phyloP scores from a whole-genome alignment of 2,329 filamentous ascomycete genomes.

The Botrytis hyacinthi region DNA sequence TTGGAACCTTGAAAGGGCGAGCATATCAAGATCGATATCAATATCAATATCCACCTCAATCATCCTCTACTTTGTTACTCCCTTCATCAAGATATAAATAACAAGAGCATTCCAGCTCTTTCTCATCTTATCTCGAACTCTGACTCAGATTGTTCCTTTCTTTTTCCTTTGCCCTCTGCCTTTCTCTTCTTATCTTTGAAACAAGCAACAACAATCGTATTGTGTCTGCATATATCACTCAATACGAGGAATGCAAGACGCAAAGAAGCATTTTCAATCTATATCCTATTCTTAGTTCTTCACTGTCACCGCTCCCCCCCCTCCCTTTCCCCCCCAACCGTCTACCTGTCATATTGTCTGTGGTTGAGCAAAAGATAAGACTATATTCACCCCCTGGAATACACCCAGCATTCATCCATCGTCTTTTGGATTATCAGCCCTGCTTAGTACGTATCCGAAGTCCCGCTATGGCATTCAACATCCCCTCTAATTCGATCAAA shows the following conservation, averaged over 20 bases:
- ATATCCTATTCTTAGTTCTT: neutral
- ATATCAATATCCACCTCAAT: neutral
- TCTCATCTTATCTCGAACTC: neutral
- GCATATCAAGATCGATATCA: slow-evolving; percentile 1
- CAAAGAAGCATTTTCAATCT: neutral
- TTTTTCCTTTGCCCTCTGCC: neutral
- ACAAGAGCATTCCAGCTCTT: neutral
- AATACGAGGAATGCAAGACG: slow-evolving; percentile 5
- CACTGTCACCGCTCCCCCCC: neutral
- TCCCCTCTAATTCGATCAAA: slow-evolving; percentile 12
- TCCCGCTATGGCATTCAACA: slow-evolving; percentile 8
- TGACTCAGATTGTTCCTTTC: neutral
- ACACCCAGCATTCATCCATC: neutral
- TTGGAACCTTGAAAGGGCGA: slow-evolving; percentile 4
- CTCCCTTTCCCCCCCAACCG: neutral
- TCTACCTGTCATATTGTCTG: neutral
- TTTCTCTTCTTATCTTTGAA: slow-evolving; percentile 2
- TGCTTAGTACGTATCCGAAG: neutral
- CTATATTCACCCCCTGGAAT: neutral
- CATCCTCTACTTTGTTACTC: neutral
- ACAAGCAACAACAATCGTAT: slow-evolving; percentile 9
- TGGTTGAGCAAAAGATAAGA: neutral
- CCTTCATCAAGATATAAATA: neutral
- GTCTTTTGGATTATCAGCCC: slow-evolving; percentile 2
- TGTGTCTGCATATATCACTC: slow-evolving; percentile 8